These are phyloP conservation scores for Cucumis variabilis DNA, from an alignment of 331 rosid genomes.

Conservation along the genomic window DNA sequence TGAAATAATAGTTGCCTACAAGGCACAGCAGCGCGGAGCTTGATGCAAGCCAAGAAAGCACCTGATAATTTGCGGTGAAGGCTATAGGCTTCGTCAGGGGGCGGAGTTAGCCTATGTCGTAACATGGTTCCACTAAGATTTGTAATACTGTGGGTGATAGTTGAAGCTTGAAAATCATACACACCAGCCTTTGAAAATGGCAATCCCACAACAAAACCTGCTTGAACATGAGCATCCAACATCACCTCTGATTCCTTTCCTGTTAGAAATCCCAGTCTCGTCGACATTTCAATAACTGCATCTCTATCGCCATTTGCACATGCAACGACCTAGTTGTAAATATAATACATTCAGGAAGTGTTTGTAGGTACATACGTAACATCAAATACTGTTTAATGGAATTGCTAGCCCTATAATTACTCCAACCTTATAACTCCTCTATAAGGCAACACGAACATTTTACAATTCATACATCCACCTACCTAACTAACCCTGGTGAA, in stretches of 20 bases:
- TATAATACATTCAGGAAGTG: not conserved
- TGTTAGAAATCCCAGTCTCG: constrained; percentile 85
- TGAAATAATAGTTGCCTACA: constrained; percentile 81
- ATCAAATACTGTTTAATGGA: not conserved
- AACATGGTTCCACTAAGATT: constrained; percentile 95
- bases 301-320: constrained; percentile 78
- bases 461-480: not conserved
- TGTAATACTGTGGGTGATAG: constrained; percentile 76
- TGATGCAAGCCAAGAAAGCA: constrained; percentile 93
- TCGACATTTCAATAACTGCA: constrained; percentile 84
- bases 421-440: not conserved
- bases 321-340: constrained; percentile 70
- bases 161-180: constrained; percentile 68
- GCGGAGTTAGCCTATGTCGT: constrained; percentile 93
- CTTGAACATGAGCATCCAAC: constrained; percentile 97
- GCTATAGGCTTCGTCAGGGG: constrained; percentile 95
- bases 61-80: constrained; percentile 96
- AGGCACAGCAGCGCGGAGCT: constrained; percentile 90
- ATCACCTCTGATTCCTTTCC: constrained; percentile 89
- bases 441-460: not conserved
- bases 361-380: not conserved
- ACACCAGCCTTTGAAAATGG: constrained; percentile 79
- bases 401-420: not conserved
- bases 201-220: constrained; percentile 92
- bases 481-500: not conserved